Evolutionary conservation across 2,329 filamentous ascomycete species (phyloP), one percentile per base, ranked within the genome.

Genomic region (Diaporthe caulivora): DNA sequence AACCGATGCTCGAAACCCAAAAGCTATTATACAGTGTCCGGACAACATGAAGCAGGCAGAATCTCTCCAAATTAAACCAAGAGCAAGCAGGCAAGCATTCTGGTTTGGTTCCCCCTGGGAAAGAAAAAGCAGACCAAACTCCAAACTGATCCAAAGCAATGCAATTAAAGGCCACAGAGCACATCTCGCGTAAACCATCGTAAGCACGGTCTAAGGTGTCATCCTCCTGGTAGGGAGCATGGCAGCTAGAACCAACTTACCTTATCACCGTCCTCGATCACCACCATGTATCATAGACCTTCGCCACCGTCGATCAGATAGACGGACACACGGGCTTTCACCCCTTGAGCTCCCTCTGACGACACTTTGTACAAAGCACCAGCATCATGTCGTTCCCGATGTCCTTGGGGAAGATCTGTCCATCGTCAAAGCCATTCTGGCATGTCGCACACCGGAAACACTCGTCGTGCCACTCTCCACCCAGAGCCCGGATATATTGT

Each of bases 391-490:
- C 86, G n/a, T 83, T 85, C 1, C 79, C 77, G 29, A 87, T 86
- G 69, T 89, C 84, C 75, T 88, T 87, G 53, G 90, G 89, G 79
- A 92, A 92, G 77, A 92, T 89, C 80, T 92, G 89, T 0, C 91
- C 90, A 77, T 92, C 91, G 47, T 89, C 87, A 77, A 93, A 92
- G 0, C 88, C 87, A 47, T 88, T 88, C 15, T 85, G 82, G 78
- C 91, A 93, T 21, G 86, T 85, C 21, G 87, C 88, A 81, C 97
- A 99, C 72, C 92, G 91, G 84, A 99, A 99, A 83, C 97, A 99
- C 74, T 91, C 88, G 71, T 94, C 92, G 83, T 99, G 97, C 95
- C 97, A 99, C 85, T 98, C 96, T 17, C 91, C 92, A 7, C 95
- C 96, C 55, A 99, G 86, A 0, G 97, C 97, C 80, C 93, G 92